A percentile compares a stretch with the other conserved stretches of the same genome.
These are phyloP conservation scores for Gossypium gossypioides DNA, from an alignment of 441 rosid species.

Conservation along the genomic window DNA sequence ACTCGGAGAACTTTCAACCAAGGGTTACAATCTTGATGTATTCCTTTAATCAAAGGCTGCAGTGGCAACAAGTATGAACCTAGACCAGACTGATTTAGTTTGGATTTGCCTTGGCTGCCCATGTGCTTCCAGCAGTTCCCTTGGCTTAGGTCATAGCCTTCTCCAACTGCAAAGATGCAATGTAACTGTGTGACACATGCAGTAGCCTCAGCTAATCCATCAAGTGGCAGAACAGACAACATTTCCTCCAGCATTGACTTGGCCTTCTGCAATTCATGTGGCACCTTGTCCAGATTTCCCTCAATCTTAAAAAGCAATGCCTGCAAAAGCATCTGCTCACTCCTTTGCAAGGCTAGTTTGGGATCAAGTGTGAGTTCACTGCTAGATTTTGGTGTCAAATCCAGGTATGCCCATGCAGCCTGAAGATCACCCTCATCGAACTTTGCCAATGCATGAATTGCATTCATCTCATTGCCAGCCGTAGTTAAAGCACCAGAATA, in stretches of 20 bases:
- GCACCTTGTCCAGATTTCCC: slow-evolving; percentile 65
- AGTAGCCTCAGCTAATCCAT: slow-evolving; percentile 72
- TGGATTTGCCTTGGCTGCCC: slow-evolving; percentile 21
- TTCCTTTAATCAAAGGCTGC: slow-evolving; percentile 47
- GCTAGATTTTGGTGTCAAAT: slow-evolving; percentile 93
- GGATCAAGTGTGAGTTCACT: slow-evolving; percentile 89
- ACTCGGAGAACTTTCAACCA: slow-evolving; percentile 86
- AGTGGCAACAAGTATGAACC: slow-evolving; percentile 54
- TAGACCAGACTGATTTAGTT: slow-evolving; percentile 37
- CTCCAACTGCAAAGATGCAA: slow-evolving; percentile 80
- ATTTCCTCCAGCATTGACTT: slow-evolving; percentile 82
- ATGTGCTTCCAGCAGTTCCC: slow-evolving; percentile 8
- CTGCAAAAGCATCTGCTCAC: slow-evolving; percentile 97
- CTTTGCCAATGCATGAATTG: slow-evolving; percentile 81
- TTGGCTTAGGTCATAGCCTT: slow-evolving; percentile 36
- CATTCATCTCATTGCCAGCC: slow-evolving; percentile 92
- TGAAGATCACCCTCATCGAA: slow-evolving; percentile 85
- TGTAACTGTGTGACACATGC: slow-evolving; percentile 75
- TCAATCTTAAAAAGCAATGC: slow-evolving; percentile 68
- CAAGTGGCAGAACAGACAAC: slow-evolving; percentile 70
- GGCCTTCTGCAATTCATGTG: slow-evolving; percentile 64
- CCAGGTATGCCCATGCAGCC: slow-evolving; percentile 86
- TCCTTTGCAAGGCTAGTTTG: slow-evolving; percentile 80
- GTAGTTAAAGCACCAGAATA: slow-evolving; percentile 88
- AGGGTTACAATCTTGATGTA: slow-evolving; percentile 72